Percentiles rank a stretch among this genome's conserved stretches.
Conservation (phyloP, 2,329 filamentous ascomycete genomes). For the Geosmithia morbida region DNA sequence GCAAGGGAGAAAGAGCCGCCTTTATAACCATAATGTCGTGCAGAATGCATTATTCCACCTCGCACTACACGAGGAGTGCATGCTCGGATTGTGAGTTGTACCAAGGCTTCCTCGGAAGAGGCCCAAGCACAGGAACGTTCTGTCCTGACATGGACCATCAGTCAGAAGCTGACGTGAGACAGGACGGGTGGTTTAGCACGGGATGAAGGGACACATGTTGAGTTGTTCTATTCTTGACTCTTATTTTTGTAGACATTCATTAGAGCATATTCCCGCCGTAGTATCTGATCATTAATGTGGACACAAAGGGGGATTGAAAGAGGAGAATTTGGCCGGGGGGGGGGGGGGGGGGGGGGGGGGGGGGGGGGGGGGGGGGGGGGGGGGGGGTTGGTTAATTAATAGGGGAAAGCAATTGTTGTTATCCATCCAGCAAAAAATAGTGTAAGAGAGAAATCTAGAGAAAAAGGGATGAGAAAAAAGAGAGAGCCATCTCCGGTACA, state of each 20-base stretch:
- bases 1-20: neutral
- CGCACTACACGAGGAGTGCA: too few species aligned
- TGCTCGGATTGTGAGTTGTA: too few species aligned
- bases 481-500: neutral
- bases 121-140: neutral
- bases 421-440: neutral
- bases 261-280: too few species aligned
- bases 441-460: neutral
- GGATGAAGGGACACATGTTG: neutral
- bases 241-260: neutral
- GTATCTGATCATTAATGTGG: too few species aligned
- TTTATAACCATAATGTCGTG: neutral
- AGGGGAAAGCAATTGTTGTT: neutral
- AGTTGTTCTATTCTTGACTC: neutral
- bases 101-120: neutral
- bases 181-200: neutral
- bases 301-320: too few species aligned
- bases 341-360: too few species aligned
- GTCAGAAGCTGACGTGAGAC: neutral
- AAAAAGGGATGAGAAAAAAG: neutral
- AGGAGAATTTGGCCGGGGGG: too few species aligned
- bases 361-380: too few species aligned
- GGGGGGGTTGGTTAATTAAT: too few species aligned
- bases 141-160: neutral
- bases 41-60: neutral